Base-by-base conservation (phyloP, 2,329 filamentous ascomycete genomes). In the Blastomyces emzantsi region DNA sequence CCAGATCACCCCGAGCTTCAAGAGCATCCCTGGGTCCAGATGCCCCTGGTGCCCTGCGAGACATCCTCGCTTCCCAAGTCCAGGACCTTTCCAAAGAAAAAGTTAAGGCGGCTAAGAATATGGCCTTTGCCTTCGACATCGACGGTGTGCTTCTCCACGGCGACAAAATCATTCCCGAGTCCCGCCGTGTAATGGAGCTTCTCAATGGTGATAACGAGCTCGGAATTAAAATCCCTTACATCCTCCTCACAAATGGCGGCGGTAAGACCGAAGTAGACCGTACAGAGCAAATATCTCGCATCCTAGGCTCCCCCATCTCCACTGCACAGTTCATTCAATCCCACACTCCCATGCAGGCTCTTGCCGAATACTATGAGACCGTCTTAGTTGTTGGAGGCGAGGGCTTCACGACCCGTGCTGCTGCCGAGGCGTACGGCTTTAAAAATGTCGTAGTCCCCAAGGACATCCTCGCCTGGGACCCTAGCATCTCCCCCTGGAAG, bases 261-360 rank as follows among this genome's bases (percentile, higher is more conserved):
- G 87, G 87, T 69, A 90, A 90, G 81, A 84, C 84, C 28, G 87
- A 90, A 75, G 73, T 78, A 63, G 81, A 84, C 45, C 86, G 87
- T 65, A 84, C 84, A 70, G 80, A 86, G 64, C 87, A 90, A 75
- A 82, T 90, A 22, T 81, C 83, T 67, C 83, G 84, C 73, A 89
- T 90, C 66, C 80, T 90, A 56, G 76, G 83, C 64, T 82, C 82
- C 70, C 85, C 85, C 61, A 84, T 90, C 74, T 83, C 80, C 61
- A 87, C 84, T 47, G 86, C 89, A 64, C 87, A 90, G 73, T 91
- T 90, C 80, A 90, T 90, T 72, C 87, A 90, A 75, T 87, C 85
- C 1, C 87, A 90, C 80, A 90, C 87, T 3, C 87, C 87, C 68
- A 90, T 90, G 88, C 86, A 87, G 64, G 88, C 88, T 56, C 77